Percentiles rank a stretch among this genome's conserved stretches.
These are phyloP conservation scores for Verticillium zaregamsianum DNA, from an alignment of 2,329 filamentous ascomycete species.

Conservation along the genomic window DNA sequence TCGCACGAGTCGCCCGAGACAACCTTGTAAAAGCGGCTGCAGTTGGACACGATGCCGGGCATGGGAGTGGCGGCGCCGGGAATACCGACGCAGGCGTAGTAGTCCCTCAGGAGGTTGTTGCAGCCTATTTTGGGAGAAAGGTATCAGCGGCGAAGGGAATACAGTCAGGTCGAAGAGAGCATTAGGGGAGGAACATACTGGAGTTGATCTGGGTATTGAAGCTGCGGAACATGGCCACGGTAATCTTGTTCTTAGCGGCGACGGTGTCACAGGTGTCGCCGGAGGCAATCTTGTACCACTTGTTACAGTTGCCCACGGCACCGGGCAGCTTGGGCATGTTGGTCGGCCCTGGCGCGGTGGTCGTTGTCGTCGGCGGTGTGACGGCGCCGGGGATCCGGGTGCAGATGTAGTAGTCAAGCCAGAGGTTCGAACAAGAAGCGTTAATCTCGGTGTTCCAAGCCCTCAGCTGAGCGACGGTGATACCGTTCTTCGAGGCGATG, in stretches of 20 bases:
- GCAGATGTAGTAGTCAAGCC: no score
- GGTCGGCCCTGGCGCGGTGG: neutral
- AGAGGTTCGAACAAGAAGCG: neutral
- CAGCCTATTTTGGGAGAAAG: neutral
- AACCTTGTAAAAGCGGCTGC: slow-evolving; percentile 3
- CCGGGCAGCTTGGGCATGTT: slow-evolving; percentile 7
- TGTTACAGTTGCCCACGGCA: slow-evolving; percentile 5
- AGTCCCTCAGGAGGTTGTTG: neutral
- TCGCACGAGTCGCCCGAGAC: slow-evolving; percentile 1
- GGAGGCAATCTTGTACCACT: slow-evolving; percentile 11
- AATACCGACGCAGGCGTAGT: neutral
- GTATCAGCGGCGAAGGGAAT: no score
- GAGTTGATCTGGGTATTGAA: slow-evolving; percentile 4
- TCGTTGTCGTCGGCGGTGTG: neutral
- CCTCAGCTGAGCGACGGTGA: slow-evolving; percentile 22
- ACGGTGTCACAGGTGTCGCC: slow-evolving; percentile 12
- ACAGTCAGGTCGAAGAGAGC: no score
- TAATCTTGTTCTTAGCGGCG: slow-evolving; percentile 7
- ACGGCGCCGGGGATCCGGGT: slow-evolving; percentile 1
- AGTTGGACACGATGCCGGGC: slow-evolving; percentile 2
- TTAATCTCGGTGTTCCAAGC: slow-evolving; percentile 6
- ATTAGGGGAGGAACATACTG: neutral
- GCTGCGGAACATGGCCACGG: slow-evolving; percentile 4
- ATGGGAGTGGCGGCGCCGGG: slow-evolving; percentile 9
- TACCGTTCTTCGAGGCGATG: slow-evolving; percentile 3